Evolutionary conservation across 441 rosid species (phyloP), one percentile per base, ranked within the genome.

Genomic region (Erodium trifolium): DNA sequence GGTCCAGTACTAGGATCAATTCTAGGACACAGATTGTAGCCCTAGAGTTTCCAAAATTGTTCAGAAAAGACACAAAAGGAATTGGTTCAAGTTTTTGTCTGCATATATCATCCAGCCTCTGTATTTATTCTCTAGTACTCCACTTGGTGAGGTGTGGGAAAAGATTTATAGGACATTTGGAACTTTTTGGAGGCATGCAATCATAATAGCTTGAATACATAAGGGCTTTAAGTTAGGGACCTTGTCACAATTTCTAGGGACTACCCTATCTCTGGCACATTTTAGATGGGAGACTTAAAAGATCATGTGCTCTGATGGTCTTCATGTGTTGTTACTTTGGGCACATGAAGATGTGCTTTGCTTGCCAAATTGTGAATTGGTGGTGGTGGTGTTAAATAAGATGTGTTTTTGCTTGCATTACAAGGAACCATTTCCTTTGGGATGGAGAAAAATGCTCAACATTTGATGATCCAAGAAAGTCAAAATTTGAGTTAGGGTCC

Each of bases 1-100:
- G 65, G 65, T 62, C 65, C 65, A 62, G 27, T 12, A 62, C 65
- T 62, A 62, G 65, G 35, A 62, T 62, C 37, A 11, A 27, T 12
- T 62, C 4, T 62, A 27, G 65, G 65, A 62, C 37, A 62, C 37
- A 11, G 9, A 62, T 64, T 34, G 67, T 64, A 64, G 45, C 45
- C 4, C 17, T 64, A 19, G 23, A 43, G 57, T 65, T 68, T 55
- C 57, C 67, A 68, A 37, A 62, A 31, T 14, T 37, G 59, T 49
- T 12, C 27, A 51, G 19, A 45, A 49, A 39, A 70, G 65, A 53
- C 18, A 64, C 39, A 29, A 13, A 13, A 64, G 35, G 65, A 23
- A 11, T 27, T 11, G 14, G 16, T 12, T 27, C 35, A 4, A 19
- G 10, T 23, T 62, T 23, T 27, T 62, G 65, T 62, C 65, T 62